Percentiles rank a stretch among this genome's conserved stretches.
Evolutionary conservation across 1,139 yeast genomes (phyloP).

Genomic region (Candida labiduridarum): DNA sequence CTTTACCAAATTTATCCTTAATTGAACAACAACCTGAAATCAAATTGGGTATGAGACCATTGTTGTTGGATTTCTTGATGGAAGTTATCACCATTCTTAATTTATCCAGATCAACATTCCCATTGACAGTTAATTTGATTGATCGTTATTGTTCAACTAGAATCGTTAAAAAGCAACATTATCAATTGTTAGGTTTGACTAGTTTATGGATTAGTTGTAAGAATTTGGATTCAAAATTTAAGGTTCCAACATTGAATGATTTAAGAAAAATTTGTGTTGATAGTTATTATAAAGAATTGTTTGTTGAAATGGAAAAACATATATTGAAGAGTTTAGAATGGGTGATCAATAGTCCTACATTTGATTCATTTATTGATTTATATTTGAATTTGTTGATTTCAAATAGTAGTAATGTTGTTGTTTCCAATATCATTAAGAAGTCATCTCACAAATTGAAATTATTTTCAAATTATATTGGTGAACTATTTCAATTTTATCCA

Average conservation of each 20-base stretch:
- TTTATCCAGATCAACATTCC: constrained; percentile 54
- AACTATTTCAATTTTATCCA: constrained; percentile 64
- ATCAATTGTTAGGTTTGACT: constrained; percentile 69
- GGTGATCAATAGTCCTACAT: constrained; percentile 59
- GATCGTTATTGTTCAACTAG: constrained; percentile 55
- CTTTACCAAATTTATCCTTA: constrained; percentile 40
- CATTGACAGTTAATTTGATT: constrained; percentile 54
- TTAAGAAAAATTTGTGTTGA: constrained; percentile 64
- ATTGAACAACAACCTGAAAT: constrained; percentile 57
- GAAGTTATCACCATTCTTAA: constrained; percentile 53
- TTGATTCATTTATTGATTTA: constrained; percentile 63
- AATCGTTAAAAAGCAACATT: constrained; percentile 56
- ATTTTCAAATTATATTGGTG: constrained; percentile 64
- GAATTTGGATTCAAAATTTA: constrained; percentile 67
- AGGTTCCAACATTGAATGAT: constrained; percentile 60
- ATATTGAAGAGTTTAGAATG: constrained; percentile 60
- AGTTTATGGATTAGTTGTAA: constrained; percentile 77
- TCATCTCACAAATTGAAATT: constrained; percentile 49
- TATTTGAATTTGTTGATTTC: constrained; percentile 35
- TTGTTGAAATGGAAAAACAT: constrained; percentile 70
- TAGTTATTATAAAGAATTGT: constrained; percentile 58
- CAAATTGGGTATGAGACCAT: constrained; percentile 51
- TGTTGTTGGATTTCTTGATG: constrained; percentile 54
- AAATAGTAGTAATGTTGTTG: constrained; percentile 21
- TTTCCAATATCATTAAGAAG: constrained; percentile 27